phyloP scores from a whole-genome alignment of 345 rosid species.

The Combretum micranthum region DNA sequence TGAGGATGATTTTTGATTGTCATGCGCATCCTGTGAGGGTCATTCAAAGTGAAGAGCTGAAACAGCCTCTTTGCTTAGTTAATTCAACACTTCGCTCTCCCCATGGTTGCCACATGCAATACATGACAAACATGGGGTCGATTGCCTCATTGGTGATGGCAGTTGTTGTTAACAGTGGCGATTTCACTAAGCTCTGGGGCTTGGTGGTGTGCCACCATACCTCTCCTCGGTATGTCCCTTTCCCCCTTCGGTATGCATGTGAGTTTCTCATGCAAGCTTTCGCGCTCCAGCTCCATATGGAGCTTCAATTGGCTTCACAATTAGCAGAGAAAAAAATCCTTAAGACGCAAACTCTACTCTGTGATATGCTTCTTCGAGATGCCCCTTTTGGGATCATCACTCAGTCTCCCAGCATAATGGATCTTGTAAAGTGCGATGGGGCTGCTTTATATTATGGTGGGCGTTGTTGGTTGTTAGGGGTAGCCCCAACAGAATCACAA shows the following conservation, averaged over 20 bases:
- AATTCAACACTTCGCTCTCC: slow-evolving; percentile 75
- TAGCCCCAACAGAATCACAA: slow-evolving; percentile 70
- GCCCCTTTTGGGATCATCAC: slow-evolving; percentile 66
- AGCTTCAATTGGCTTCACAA: slow-evolving; percentile 62
- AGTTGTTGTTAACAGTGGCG: slow-evolving; percentile 35
- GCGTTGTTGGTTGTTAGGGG: slow-evolving; percentile 63
- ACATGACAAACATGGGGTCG: slow-evolving; percentile 84
- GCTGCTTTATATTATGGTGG: slow-evolving; percentile 63
- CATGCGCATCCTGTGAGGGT: slow-evolving; percentile 47
- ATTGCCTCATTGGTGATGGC: slow-evolving; percentile 70
- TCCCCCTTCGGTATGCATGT: slow-evolving; percentile 76
- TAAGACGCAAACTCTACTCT: slow-evolving; percentile 56
- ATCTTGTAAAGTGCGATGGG: slow-evolving; percentile 88
- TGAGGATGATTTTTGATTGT: slow-evolving; percentile 77
- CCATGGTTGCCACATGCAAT: slow-evolving; percentile 64
- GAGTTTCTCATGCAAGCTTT: slow-evolving; percentile 83
- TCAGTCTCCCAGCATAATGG: slow-evolving; percentile 81
- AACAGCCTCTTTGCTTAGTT: slow-evolving; percentile 66
- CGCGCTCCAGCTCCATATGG: slow-evolving; percentile 66
- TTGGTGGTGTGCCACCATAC: slow-evolving; percentile 80
- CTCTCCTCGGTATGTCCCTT: slow-evolving; percentile 61
- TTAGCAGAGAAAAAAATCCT: slow-evolving; percentile 62
- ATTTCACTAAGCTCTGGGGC: slow-evolving; percentile 77
- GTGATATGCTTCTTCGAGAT: slow-evolving; percentile 84
- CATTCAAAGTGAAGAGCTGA: slow-evolving; percentile 56